phyloP scores from a whole-genome alignment of 2,329 filamentous ascomycete genomes.

The Pyrenophora graminea region DNA sequence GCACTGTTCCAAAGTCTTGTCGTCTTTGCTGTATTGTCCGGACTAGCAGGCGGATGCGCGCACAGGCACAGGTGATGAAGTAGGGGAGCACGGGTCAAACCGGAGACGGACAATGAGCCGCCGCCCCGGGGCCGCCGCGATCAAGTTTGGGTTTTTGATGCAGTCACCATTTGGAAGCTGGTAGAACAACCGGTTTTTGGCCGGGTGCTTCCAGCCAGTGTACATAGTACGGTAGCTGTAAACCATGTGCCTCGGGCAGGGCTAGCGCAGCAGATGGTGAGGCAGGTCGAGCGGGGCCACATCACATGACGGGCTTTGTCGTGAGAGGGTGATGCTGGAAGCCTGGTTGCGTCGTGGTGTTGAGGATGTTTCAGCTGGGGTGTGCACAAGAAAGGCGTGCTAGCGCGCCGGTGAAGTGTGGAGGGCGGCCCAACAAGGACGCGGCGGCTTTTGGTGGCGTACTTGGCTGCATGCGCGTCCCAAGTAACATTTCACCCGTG shows the following conservation, averaged over 20 bases:
- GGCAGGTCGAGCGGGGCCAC: background rate
- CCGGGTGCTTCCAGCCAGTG: background rate
- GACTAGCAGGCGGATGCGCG: slow-evolving; percentile 2
- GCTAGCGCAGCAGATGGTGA: background rate
- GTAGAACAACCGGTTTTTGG: background rate
- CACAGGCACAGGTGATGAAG: background rate
- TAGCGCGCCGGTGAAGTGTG: slow-evolving; percentile 16
- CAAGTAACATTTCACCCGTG: slow-evolving; percentile 4
- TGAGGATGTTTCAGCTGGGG: slow-evolving; percentile 41
- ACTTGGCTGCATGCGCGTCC: slow-evolving; percentile 18
- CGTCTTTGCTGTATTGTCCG: no score
- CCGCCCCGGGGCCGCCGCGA: slow-evolving; percentile 9
- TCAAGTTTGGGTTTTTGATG: slow-evolving; percentile 5
- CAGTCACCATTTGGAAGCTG: slow-evolving; percentile 1
- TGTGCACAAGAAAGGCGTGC: slow-evolving; percentile 14
- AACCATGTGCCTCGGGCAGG: background rate
- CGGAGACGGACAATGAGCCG: slow-evolving; percentile 7
- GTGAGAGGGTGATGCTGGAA: slow-evolving; percentile 1
- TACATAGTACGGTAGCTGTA: no score
- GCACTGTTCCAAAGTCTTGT: background rate
- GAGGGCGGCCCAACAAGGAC: slow-evolving; percentile 9
- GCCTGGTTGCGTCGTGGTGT: slow-evolving; percentile 31
- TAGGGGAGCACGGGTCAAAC: slow-evolving; percentile 7
- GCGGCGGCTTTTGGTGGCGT: slow-evolving; percentile 4
- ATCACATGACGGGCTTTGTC: slow-evolving; percentile 10